Evolutionary conservation across 768 basidiomycete species (phyloP).

Genomic region (Mycena vitilis): DNA sequence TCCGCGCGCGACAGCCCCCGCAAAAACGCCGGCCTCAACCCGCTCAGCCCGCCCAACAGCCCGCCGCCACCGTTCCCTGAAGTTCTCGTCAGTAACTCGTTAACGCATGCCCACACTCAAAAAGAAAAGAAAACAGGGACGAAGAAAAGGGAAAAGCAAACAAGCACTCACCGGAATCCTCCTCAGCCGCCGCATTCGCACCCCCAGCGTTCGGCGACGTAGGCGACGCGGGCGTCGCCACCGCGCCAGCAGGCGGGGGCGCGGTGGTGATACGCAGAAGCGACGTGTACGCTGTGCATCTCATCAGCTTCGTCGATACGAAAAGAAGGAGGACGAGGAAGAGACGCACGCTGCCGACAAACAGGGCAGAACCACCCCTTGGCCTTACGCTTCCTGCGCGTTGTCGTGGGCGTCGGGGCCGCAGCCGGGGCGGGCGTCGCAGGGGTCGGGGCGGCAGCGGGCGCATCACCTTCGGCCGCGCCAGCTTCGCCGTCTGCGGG

Average conservation of each 20-base stretch:
- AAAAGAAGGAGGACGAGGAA: not conserved
- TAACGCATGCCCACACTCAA: too few relatives aligned
- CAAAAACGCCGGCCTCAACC: conserved; percentile 46
- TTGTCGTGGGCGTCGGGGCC: conserved; percentile 39
- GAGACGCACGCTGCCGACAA: conserved; percentile 87
- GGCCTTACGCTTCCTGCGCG: conserved; percentile 88
- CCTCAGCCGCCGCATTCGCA: conserved; percentile 17
- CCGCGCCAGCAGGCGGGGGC: conserved; percentile 56
- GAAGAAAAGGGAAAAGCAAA: not conserved
- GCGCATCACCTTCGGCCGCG: not conserved
- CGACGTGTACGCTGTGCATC: conserved; percentile 81
- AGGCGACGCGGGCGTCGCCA: conserved; percentile 25
- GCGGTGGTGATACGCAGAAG: conserved; percentile 83
- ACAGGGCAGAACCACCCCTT: conserved; percentile 99
- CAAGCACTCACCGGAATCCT: conserved; percentile 16
- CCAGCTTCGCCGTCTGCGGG: not conserved
- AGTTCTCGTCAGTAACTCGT: not conserved
- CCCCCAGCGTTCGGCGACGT: conserved; percentile 32
- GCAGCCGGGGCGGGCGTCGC: conserved; percentile 34
- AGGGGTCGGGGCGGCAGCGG: conserved; percentile 23
- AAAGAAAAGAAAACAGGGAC: too few relatives aligned
- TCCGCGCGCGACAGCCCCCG: conserved; percentile 39
- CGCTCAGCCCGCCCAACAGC: conserved; percentile 40
- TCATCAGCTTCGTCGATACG: not conserved
- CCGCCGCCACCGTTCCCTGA: conserved; percentile 30